These are phyloP conservation scores for Penicillium freii DNA, from an alignment of 2,329 filamentous ascomycete species.

Conservation along the genomic window DNA sequence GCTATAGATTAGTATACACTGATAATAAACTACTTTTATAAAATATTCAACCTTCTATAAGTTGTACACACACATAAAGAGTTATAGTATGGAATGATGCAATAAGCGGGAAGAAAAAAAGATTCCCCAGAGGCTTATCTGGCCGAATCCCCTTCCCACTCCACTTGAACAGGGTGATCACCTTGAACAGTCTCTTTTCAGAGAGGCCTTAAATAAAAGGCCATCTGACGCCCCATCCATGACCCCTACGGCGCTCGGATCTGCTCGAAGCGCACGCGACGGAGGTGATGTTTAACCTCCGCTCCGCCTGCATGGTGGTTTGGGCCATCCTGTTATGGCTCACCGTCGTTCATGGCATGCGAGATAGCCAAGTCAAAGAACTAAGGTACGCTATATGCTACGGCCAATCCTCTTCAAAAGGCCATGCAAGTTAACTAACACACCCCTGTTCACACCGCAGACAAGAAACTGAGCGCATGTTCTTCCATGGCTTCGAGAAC, in stretches of 20 bases:
- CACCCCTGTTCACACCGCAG: slow-evolving; percentile 21
- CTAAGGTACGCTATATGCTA: slow-evolving; percentile 30
- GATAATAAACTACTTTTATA: background rate
- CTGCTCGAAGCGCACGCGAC: slow-evolving; percentile 42
- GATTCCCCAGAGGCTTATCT: slow-evolving; percentile 32
- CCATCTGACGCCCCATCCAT: slow-evolving; percentile 23
- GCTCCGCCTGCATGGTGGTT: slow-evolving; percentile 33
- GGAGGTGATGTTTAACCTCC: slow-evolving; percentile 38
- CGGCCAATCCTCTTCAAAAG: background rate
- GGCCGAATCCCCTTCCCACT: slow-evolving; percentile 23
- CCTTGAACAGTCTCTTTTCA: background rate
- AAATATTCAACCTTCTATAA: background rate
- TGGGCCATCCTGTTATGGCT: slow-evolving; percentile 40
- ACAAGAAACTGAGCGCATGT: slow-evolving; percentile 64
- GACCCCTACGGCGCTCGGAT: slow-evolving; percentile 22
- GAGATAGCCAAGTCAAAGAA: slow-evolving; percentile 34
- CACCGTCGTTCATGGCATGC: slow-evolving; percentile 36
- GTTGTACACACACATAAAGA: background rate
- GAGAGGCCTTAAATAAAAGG: background rate
- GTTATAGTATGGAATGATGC: slow-evolving; percentile 12
- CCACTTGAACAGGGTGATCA: slow-evolving; percentile 3
- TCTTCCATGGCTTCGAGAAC: slow-evolving; percentile 94
- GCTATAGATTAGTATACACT: too few relatives aligned
- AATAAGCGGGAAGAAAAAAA: slow-evolving; percentile 16
- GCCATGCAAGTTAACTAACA: background rate